Conservation (phyloP, 805 yeast species). For the Lachancea sp. region DNA sequence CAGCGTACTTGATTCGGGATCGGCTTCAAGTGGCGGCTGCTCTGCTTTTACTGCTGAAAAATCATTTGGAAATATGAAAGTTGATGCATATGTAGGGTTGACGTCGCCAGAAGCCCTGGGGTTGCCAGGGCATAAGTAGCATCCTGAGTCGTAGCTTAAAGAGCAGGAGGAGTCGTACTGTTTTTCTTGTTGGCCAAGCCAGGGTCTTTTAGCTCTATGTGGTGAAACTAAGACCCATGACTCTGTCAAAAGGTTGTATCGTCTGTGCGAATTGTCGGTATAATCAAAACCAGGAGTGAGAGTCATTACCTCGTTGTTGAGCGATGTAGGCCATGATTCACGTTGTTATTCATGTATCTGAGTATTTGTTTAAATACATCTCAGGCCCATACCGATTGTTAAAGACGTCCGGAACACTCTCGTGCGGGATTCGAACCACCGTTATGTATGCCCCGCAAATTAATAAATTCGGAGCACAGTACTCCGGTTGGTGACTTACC, state of each 20-base stretch:
- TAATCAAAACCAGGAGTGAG: conserved; percentile 39
- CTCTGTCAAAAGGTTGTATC: conserved; percentile 63
- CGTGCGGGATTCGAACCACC: no score
- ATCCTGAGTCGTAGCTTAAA: conserved; percentile 55
- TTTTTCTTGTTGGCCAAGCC: conserved; percentile 76
- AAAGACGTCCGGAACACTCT: no score
- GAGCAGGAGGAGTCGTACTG: conserved; percentile 41
- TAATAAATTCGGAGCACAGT: no score
- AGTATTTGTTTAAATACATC: no score
- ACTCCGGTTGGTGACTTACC: no score
- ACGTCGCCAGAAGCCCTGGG: conserved; percentile 52
- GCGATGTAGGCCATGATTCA: no score
- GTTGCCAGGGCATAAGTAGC: conserved; percentile 71
- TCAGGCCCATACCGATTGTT: no score
- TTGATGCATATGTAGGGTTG: conserved; percentile 51
- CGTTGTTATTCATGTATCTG: background rate
- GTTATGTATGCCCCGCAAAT: no score
- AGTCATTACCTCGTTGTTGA: no score
- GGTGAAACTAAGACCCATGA: conserved; percentile 70
- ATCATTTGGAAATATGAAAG: conserved; percentile 61
- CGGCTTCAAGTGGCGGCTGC: conserved; percentile 40
- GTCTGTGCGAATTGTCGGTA: conserved; percentile 57
- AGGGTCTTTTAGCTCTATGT: conserved; percentile 68
- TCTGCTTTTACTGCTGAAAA: conserved; percentile 60
- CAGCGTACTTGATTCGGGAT: conserved; percentile 20